Evolutionary conservation across 2,329 filamentous ascomycete genomes (phyloP).

Genomic region (Penicillium crustosum): DNA sequence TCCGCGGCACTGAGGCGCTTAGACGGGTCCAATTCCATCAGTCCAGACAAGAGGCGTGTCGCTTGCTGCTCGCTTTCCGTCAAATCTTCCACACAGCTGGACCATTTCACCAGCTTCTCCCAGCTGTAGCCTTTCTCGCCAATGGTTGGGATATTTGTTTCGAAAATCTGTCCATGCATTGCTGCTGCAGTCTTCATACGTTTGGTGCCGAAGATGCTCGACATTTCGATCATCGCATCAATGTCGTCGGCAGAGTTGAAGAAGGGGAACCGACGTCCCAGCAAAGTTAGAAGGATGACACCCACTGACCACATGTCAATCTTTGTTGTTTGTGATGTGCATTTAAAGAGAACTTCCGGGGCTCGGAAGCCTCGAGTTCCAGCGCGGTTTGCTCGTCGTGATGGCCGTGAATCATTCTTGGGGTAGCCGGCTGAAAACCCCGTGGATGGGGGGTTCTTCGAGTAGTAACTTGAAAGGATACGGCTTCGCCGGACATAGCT

Average conservation of each 20-base stretch:
- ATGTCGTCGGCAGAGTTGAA: slow-evolving; percentile 99
- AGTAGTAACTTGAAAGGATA: slow-evolving; percentile 60
- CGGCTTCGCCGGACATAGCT: slow-evolving; percentile 59
- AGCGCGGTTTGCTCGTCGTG: slow-evolving; percentile 86
- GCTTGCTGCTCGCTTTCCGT: slow-evolving; percentile 49
- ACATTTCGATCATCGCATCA: slow-evolving; percentile 95
- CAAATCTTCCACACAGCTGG: slow-evolving; percentile 71
- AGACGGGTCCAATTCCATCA: slow-evolving; percentile 47
- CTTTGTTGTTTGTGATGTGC: slow-evolving; percentile 87
- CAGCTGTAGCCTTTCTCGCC: slow-evolving; percentile 80
- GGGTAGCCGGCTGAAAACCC: slow-evolving; percentile 69
- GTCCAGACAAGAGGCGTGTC: slow-evolving; percentile 42
- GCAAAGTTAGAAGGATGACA: slow-evolving; percentile 93
- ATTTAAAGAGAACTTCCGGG: slow-evolving; percentile 95
- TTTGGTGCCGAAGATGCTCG: slow-evolving; percentile 84
- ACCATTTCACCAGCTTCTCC: slow-evolving; percentile 95
- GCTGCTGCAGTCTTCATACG: slow-evolving; percentile 81
- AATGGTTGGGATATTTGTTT: slow-evolving; percentile 89
- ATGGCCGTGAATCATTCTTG: slow-evolving; percentile 83
- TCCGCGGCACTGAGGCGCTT: slow-evolving; percentile 46
- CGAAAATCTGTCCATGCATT: slow-evolving; percentile 86
- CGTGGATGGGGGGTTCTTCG: slow-evolving; percentile 47
- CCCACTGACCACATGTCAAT: slow-evolving; percentile 98
- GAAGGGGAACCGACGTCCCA: slow-evolving; percentile 91
- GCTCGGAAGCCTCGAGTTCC: slow-evolving; percentile 94